Percentiles rank a stretch among this genome's conserved stretches.
phyloP scores from a whole-genome alignment of 2,329 filamentous ascomycete genomes.

The Aspergillus floridensis region DNA sequence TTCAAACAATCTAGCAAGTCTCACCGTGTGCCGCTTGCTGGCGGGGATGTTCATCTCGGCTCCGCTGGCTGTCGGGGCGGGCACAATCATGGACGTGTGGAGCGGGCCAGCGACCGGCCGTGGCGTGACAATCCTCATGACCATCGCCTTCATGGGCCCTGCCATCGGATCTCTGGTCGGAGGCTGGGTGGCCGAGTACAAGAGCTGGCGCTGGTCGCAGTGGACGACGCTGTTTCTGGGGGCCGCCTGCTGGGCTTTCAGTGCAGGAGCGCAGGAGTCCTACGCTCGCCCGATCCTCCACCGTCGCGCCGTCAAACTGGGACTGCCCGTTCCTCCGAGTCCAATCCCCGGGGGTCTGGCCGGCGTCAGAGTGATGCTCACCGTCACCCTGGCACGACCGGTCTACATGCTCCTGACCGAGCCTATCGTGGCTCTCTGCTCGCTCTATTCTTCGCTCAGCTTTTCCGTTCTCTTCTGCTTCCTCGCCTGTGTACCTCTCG shows the following conservation, averaged over 20 bases:
- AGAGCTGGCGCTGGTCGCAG: constrained; percentile 72
- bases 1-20: constrained; percentile 1
- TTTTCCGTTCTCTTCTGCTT: constrained; percentile 80
- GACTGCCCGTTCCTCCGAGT: background rate
- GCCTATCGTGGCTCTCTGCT: constrained; percentile 8
- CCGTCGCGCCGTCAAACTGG: constrained; percentile 45
- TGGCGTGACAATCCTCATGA: constrained; percentile 29
- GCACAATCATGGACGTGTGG: constrained; percentile 18
- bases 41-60: constrained; percentile 10
- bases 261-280: constrained; percentile 60
- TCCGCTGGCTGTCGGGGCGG: constrained; percentile 14
- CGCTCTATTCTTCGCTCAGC: constrained; percentile 52
- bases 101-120: background rate
- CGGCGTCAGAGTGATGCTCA: constrained; percentile 6
- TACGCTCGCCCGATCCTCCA: constrained; percentile 67
- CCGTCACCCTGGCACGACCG: constrained; percentile 50
- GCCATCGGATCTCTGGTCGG: constrained; percentile 58
- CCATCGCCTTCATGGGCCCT: constrained; percentile 54
- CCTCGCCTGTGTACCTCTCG: constrained; percentile 71
- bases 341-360: background rate
- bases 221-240: constrained; percentile 65
- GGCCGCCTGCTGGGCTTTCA: constrained; percentile 59
- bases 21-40: constrained; percentile 11
- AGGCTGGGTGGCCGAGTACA: constrained; percentile 58
- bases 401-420: constrained; percentile 58